Evolutionary conservation across 495 filamentous ascomycete species (phyloP), one percentile per base, ranked within the genome.

Genomic region (Xylaria palmicola): DNA sequence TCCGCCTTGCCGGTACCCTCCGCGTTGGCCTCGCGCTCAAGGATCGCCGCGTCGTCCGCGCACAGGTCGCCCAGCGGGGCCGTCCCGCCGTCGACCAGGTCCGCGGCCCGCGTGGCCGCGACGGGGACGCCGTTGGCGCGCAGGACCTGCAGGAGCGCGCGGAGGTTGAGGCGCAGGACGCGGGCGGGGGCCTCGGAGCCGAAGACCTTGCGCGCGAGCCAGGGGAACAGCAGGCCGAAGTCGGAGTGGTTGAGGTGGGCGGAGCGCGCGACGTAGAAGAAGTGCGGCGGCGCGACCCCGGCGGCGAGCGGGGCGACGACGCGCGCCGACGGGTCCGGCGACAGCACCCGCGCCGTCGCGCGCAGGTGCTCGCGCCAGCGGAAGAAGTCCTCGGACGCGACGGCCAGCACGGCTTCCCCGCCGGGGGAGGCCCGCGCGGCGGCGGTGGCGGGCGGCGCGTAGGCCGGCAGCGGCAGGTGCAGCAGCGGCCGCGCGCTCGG

Each of bases 181-280:
- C 84, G 72, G 63, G 86, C 85, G 0, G 88, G 88, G 50, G 85
- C 79, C 59, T 86, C 82, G 2, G 80, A 80, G 4, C 79, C 78
- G 63, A 87, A 83, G 7, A 86, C 74, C 51, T 75, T 75, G 50
- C 78, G 80, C 22, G 84, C 86, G 20, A 88, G 64, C 74, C 82
- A 84, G 0, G 90, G 88, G 67, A 92, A 92, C 19, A 93, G 71
- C 10, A 91, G 68, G n/a, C 86, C 90, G 68, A 92, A 93, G 65
- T 93, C 90, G 15, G 82, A 86, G 74, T 92, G 90, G 36, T 75
- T 85, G 22, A 92, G 76, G 69, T 93, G 90, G 0, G 89, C 89
- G 4, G 83, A 85, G 9, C 72, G 66, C 9, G 72, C 63, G 2
- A 85, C 82, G 66, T 87, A 92, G 71, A 86, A 92, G 54, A 91